Conservation (phyloP, 148 eudicot species). For the Chenopodium formosanum region DNA sequence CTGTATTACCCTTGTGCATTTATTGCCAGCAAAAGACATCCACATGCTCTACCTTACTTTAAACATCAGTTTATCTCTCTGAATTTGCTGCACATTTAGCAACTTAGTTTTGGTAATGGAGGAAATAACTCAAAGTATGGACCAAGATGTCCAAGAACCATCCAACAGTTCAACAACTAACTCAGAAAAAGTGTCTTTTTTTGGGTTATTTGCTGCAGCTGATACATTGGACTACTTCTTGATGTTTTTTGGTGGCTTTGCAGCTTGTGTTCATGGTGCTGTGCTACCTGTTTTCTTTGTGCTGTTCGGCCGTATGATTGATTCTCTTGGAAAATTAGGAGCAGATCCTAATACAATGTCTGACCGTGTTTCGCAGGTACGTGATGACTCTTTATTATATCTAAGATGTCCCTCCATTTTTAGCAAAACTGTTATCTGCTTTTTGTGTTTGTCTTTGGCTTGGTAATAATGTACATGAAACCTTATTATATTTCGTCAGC, state of each 20-base stretch:
- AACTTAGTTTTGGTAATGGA: not conserved
- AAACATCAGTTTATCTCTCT: not conserved
- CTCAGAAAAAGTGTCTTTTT: conserved; percentile 28
- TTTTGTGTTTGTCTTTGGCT: not conserved
- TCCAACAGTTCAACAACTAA: not conserved
- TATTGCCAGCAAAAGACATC: not conserved
- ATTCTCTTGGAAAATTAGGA: conserved; percentile 58
- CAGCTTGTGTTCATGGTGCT: conserved; percentile 69
- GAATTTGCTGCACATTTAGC: not conserved
- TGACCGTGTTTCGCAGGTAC: conserved; percentile 52
- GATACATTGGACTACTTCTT: conserved; percentile 47
- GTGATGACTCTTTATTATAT: not conserved
- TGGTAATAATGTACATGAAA: too few relatives aligned
- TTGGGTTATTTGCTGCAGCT: conserved; percentile 58
- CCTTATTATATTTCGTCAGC: not conserved
- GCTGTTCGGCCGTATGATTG: conserved; percentile 64
- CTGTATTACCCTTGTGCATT: not conserved
- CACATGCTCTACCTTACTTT: not conserved
- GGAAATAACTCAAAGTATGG: conserved; percentile 9
- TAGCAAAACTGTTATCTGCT: not conserved
- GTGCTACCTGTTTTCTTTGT: conserved; percentile 64
- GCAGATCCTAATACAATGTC: conserved; percentile 46
- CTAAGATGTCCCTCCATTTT: not conserved
- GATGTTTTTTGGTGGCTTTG: conserved; percentile 67
- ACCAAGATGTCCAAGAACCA: not conserved